Conservation (phyloP, 179 eudicot genomes). For the Camellia oleifera region DNA sequence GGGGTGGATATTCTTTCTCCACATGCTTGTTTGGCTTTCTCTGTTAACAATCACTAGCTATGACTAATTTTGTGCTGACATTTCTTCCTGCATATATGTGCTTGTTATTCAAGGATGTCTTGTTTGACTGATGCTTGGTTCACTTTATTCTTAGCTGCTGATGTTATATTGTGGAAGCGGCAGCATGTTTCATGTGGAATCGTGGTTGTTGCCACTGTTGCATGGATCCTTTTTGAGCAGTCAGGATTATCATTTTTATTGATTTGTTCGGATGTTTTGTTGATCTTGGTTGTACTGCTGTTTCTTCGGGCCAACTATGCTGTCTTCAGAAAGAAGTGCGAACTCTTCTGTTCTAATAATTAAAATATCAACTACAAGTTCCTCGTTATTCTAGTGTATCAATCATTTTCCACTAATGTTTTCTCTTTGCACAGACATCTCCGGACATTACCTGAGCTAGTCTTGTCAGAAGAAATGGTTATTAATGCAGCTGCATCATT, state of each 20-base stretch:
- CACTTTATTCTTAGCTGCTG: conserved; percentile 65
- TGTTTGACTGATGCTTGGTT: conserved; percentile 19
- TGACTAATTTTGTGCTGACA: neutral
- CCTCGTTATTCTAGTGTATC: neutral
- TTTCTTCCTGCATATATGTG: neutral
- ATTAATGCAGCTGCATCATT: conserved; percentile 90
- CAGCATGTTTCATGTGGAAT: conserved; percentile 63
- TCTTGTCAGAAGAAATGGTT: conserved; percentile 94
- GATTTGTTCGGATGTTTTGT: conserved; percentile 75
- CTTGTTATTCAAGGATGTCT: neutral
- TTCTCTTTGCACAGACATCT: conserved; percentile 55
- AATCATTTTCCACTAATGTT: neutral
- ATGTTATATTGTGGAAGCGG: conserved; percentile 81
- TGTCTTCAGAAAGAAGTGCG: conserved; percentile 55
- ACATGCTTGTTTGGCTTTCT: neutral
- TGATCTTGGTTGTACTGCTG: conserved; percentile 62
- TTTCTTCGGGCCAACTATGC: conserved; percentile 81
- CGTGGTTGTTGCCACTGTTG: conserved; percentile 68
- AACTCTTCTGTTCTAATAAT: conserved; percentile 1
- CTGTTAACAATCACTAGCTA: neutral
- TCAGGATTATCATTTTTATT: conserved; percentile 81
- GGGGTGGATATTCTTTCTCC: neutral
- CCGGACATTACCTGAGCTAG: conserved; percentile 71
- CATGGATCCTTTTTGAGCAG: conserved; percentile 76
- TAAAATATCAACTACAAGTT: neutral